Evolutionary conservation across 495 filamentous ascomycete genomes (phyloP).

Genomic region (Lichenothelia convexa): DNA sequence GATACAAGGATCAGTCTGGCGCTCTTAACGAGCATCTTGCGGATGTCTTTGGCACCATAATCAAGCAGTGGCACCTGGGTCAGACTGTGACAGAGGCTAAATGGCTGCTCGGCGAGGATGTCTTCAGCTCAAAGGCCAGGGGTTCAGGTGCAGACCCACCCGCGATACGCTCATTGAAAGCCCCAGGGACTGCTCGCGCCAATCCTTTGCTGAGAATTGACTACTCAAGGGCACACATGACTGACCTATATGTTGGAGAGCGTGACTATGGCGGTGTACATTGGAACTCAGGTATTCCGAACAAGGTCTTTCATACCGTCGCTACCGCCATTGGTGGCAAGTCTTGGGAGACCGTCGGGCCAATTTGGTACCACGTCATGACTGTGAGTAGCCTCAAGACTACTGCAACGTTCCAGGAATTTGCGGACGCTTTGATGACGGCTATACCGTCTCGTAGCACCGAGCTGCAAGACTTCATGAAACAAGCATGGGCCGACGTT

Average conservation of each 20-base stretch:
- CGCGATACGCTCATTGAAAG: slow-evolving; percentile 32
- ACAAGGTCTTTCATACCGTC: slow-evolving; percentile 31
- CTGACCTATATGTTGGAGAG: neutral
- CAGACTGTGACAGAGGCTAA: slow-evolving; percentile 27
- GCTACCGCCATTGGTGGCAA: slow-evolving; percentile 28
- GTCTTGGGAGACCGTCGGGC: slow-evolving; percentile 32
- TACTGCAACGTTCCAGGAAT: too few relatives aligned
- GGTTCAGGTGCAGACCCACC: too few relatives aligned
- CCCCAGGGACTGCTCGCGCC: slow-evolving; percentile 29
- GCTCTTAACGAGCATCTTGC: slow-evolving; percentile 34
- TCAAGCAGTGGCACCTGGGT: slow-evolving; percentile 29
- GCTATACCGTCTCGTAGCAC: too few relatives aligned
- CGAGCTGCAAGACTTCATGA: too few relatives aligned
- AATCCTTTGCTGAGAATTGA: slow-evolving; percentile 25
- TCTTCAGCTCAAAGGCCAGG: slow-evolving; percentile 25
- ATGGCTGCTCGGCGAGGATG: slow-evolving; percentile 34
- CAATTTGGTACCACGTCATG: slow-evolving; percentile 31
- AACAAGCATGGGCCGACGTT: too few relatives aligned
- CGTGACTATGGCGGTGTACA: slow-evolving; percentile 32
- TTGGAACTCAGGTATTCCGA: slow-evolving; percentile 34
- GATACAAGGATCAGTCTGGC: slow-evolving; percentile 27
- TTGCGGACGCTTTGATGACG: too few relatives aligned
- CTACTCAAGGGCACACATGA: slow-evolving; percentile 15
- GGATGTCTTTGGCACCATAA: slow-evolving; percentile 35
- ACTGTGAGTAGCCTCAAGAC: too few relatives aligned